Conservation (phyloP, 2,329 filamentous ascomycete genomes). For the Paecilomyces dactylethromorphus region DNA sequence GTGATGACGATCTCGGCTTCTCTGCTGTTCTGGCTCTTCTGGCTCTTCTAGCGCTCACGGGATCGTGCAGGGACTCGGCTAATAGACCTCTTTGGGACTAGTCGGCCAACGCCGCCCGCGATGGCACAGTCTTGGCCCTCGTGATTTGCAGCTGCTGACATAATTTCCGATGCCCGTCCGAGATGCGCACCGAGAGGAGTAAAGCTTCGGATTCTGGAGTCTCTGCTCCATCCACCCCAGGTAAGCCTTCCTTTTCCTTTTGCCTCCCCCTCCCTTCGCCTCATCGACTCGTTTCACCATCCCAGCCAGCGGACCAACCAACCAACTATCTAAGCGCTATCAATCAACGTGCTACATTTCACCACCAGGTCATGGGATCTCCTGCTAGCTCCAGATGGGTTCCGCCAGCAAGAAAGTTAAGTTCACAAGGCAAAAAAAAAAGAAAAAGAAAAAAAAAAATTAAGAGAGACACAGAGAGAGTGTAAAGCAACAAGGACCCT, state of each 20-base stretch:
- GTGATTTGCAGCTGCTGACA: background rate
- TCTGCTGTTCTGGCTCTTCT: too few relatives aligned
- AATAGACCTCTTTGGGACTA: background rate
- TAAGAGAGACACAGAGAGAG: too few relatives aligned
- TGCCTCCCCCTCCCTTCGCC: too few relatives aligned
- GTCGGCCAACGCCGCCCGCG: background rate
- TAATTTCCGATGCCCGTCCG: background rate
- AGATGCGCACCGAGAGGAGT: background rate
- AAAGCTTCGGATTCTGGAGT: background rate
- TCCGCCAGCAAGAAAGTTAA: too few relatives aligned
- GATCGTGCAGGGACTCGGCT: background rate
- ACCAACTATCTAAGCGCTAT: background rate
- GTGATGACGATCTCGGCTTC: background rate
- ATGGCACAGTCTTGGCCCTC: background rate
- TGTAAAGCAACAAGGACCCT: background rate
- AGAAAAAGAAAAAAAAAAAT: too few relatives aligned
- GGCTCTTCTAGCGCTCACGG: background rate
- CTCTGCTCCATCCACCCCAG: too few relatives aligned
- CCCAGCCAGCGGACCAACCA: background rate
- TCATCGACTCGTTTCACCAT: background rate
- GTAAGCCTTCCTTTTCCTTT: too few relatives aligned
- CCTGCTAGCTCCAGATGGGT: background rate
- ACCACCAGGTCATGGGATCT: background rate
- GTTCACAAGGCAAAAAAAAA: too few relatives aligned
- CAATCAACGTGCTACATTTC: background rate